A percentile compares a stretch with the other conserved stretches of the same genome.
Conservation (phyloP, 2,329 filamentous ascomycete species). For the Sphaerulina musiva region DNA sequence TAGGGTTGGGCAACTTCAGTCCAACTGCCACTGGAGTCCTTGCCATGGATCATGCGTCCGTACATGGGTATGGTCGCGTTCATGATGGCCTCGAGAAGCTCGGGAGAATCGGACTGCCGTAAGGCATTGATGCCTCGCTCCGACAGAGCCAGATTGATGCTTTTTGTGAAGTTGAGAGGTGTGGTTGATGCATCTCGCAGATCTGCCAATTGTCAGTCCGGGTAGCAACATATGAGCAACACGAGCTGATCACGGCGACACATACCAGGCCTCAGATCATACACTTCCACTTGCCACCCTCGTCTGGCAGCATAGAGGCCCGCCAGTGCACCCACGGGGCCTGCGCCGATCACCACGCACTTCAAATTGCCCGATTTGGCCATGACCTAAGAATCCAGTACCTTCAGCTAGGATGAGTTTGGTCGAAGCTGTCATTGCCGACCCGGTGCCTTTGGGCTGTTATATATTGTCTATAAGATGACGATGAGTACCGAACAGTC, state of each 20-base stretch:
- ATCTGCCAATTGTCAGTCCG: constrained; percentile 50
- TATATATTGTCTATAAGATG: background rate
- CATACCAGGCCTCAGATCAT: constrained; percentile 83
- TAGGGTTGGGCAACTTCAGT: constrained; percentile 81
- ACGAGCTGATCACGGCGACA: background rate
- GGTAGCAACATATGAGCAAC: background rate
- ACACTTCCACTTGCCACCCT: constrained; percentile 85
- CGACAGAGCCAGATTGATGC: constrained; percentile 94
- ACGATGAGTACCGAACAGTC: background rate
- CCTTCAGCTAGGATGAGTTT: constrained; percentile 14
- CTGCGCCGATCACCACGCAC: constrained; percentile 74
- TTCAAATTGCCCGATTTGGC: constrained; percentile 20
- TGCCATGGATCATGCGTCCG: constrained; percentile 91
- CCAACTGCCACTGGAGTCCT: constrained; percentile 56
- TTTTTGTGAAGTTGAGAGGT: constrained; percentile 91
- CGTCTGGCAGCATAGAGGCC: constrained; percentile 85
- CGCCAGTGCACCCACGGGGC: constrained; percentile 85
- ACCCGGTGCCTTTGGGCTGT: background rate
- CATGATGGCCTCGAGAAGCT: constrained; percentile 67
- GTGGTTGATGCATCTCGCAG: constrained; percentile 74
- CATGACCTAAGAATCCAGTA: constrained; percentile 14
- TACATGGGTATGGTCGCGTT: constrained; percentile 81
- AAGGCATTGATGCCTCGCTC: constrained; percentile 90
- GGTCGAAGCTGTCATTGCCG: constrained; percentile 13
- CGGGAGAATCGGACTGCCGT: constrained; percentile 58